These are phyloP conservation scores for Amauroascus niger DNA, from an alignment of 2,329 filamentous ascomycete genomes.

Conservation along the genomic window DNA sequence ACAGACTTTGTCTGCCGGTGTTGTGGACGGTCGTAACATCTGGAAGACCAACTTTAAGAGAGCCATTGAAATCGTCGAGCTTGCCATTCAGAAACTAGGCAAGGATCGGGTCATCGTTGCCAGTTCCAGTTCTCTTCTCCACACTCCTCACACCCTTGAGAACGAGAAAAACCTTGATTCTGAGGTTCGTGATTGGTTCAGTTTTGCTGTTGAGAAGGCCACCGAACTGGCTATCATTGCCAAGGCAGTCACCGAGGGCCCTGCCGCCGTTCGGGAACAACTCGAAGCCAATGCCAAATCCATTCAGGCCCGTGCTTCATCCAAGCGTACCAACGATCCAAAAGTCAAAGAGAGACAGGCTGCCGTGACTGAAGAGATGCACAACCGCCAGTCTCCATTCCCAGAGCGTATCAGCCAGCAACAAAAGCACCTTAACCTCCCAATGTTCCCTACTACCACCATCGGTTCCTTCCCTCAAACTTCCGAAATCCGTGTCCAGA, in stretches of 20 bases:
- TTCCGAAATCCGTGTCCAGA: slow-evolving; percentile 91
- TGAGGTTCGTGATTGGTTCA: slow-evolving; percentile 97
- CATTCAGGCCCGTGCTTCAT: slow-evolving; percentile 79
- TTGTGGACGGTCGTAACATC: slow-evolving; percentile 98
- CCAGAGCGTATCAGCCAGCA: slow-evolving; percentile 74
- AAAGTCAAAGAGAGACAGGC: slow-evolving; percentile 94
- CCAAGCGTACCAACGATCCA: slow-evolving; percentile 91
- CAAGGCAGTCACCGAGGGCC: slow-evolving; percentile 91
- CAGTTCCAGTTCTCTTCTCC: slow-evolving; percentile 93
- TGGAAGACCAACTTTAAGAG: slow-evolving; percentile 99
- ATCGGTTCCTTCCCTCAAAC: slow-evolving; percentile 99
- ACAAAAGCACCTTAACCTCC: slow-evolving; percentile 84
- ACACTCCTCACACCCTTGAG: slow-evolving; percentile 94
- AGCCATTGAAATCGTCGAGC: slow-evolving; percentile 83
- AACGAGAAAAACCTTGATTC: slow-evolving; percentile 97
- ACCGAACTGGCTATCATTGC: slow-evolving; percentile 83
- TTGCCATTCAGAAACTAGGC: slow-evolving; percentile 87
- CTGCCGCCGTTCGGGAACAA: slow-evolving; percentile 72
- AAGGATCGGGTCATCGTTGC: slow-evolving; percentile 96
- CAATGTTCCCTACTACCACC: slow-evolving; percentile 96
- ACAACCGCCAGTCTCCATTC: slow-evolving; percentile 91
- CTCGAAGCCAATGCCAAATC: slow-evolving; percentile 97
- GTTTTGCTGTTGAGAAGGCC: slow-evolving; percentile 92
- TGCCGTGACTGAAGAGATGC: slow-evolving; percentile 71
- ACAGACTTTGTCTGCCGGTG: slow-evolving; percentile 86